Percentiles rank a stretch among this genome's conserved stretches.
Conservation (phyloP, 1,284 basidiomycete genomes). For the Sphagnurus paluster region DNA sequence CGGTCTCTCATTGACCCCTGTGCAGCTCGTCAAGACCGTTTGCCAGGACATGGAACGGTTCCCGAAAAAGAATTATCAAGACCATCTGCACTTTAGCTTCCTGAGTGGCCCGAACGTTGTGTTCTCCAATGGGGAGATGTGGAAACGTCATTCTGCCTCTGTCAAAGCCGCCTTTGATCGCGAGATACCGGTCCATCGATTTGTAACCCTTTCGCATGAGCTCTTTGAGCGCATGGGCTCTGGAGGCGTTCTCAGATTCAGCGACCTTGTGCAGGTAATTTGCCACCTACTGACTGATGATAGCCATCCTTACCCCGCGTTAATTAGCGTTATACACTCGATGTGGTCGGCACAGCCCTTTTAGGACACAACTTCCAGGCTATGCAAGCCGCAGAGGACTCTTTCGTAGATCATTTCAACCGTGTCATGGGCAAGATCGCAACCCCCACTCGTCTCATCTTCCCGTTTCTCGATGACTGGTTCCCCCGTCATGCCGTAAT, state of each 20-base stretch:
- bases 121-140: slow-evolving; percentile 26
- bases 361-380: slow-evolving; percentile 26
- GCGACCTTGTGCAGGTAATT: slow-evolving; percentile 23
- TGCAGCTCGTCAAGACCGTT: slow-evolving; percentile 22
- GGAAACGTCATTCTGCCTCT: slow-evolving; percentile 25
- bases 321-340: slow-evolving; percentile 21
- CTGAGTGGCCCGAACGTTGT: slow-evolving; percentile 26
- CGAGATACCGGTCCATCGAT: slow-evolving; percentile 23
- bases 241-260: slow-evolving; percentile 20
- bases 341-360: slow-evolving; percentile 23
- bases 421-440: slow-evolving; percentile 25
- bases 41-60: slow-evolving; percentile 22
- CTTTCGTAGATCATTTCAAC: slow-evolving; percentile 27
- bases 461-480: slow-evolving; percentile 26
- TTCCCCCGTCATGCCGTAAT: slow-evolving; percentile 23
- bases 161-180: slow-evolving; percentile 26
- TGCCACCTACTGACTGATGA: neutral
- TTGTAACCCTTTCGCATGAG: slow-evolving; percentile 20
- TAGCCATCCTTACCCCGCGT: neutral
- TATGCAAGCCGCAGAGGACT: slow-evolving; percentile 20
- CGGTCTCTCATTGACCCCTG: neutral
- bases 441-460: slow-evolving; percentile 23
- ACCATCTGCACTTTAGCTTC: slow-evolving; percentile 25
- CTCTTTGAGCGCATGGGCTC: slow-evolving; percentile 21
- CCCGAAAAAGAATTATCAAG: slow-evolving; percentile 26